A percentile compares a stretch with the other conserved stretches of the same genome.
Evolutionary conservation across 2,329 filamentous ascomycete genomes (phyloP).

Genomic region (Nigrospora sphaerica): DNA sequence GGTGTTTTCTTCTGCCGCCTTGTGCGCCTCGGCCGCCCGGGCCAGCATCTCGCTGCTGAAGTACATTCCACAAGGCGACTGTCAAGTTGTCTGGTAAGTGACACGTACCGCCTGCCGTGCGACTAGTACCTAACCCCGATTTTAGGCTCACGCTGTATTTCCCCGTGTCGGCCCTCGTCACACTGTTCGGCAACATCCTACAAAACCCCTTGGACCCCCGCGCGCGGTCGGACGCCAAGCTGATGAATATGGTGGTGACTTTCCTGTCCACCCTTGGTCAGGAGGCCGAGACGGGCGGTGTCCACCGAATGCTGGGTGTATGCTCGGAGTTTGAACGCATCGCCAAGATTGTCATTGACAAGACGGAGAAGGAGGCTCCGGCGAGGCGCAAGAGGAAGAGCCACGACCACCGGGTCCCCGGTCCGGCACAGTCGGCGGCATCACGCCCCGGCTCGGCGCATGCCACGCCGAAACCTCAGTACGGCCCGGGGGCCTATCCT

Average conservation of each 20-base stretch:
- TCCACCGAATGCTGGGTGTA: slow-evolving; percentile 87
- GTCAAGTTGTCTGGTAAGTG: slow-evolving; percentile 85
- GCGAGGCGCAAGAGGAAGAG: slow-evolving; percentile 80
- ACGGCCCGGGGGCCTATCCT: slow-evolving; percentile 16
- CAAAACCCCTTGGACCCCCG: slow-evolving; percentile 89
- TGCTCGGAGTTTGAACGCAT: slow-evolving; percentile 97
- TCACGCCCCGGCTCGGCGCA: slow-evolving; percentile 14
- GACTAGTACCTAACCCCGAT: slow-evolving; percentile 17
- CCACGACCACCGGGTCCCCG: slow-evolving; percentile 34
- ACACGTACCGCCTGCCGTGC: background rate
- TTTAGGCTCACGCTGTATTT: slow-evolving; percentile 85
- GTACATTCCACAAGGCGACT: slow-evolving; percentile 93
- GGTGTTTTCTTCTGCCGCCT: slow-evolving; percentile 85
- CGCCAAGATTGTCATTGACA: slow-evolving; percentile 83
- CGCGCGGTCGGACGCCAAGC: slow-evolving; percentile 77
- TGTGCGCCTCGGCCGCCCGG: slow-evolving; percentile 87
- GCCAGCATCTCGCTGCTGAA: slow-evolving; percentile 91
- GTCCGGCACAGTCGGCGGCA: slow-evolving; percentile 11
- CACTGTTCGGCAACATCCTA: slow-evolving; percentile 90
- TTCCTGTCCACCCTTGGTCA: slow-evolving; percentile 86
- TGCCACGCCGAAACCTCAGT: slow-evolving; percentile 20
- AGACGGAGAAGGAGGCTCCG: slow-evolving; percentile 76
- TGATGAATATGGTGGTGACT: slow-evolving; percentile 90
- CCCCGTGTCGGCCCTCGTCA: slow-evolving; percentile 89
- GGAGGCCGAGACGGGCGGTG: slow-evolving; percentile 83